Evolutionary conservation across 331 rosid species (phyloP), one percentile per base, ranked within the genome.

Genomic region (Saraca asoca): DNA sequence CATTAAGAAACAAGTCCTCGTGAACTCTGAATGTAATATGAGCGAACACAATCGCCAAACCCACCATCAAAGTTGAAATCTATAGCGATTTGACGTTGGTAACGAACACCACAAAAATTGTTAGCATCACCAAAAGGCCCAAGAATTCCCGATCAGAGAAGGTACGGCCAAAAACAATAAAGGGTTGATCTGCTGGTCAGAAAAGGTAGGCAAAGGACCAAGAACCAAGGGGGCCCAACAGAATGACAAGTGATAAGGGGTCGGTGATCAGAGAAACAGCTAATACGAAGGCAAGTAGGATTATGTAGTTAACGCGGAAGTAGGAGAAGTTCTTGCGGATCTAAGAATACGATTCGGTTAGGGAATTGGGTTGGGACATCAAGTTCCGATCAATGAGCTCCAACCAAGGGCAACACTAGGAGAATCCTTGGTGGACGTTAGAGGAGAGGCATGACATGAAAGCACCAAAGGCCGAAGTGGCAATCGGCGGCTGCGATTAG

Each of bases 251-350:
- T 35, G 83, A 81, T 39, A 77, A 68, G 0, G 86, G 86, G 15
- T 81, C 75, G 11, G 86, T 73, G 53, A 78, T 15, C 29, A 81
- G 86, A 5, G 86, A 81, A 7, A 78, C 35, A 0, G 78, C 86
- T 24, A 81, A 66, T 0, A 76, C 83, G 43, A 81, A 35, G 0
- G 64, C 58, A 8, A 81, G 73, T 49, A 81, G 78, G 68, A 78
- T 74, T 66, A 78, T 18, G 78, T 81, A 81, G 45, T 81, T 81
- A 0, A 81, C 83, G 20, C 86, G 86, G 61, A 81, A 81, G 76
- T 81, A 81, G 10, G 78, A 16, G 66, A 78, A 66, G 62, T 81
- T 81, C 75, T 74, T 81, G 46, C 86, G 86, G 78, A 81, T 78
- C 73, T 80, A 75, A 14, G 82, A 78, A 41, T 81, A 81, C 0